Conservation (phyloP, 345 rosid genomes). For the Salix arbutifolia region DNA sequence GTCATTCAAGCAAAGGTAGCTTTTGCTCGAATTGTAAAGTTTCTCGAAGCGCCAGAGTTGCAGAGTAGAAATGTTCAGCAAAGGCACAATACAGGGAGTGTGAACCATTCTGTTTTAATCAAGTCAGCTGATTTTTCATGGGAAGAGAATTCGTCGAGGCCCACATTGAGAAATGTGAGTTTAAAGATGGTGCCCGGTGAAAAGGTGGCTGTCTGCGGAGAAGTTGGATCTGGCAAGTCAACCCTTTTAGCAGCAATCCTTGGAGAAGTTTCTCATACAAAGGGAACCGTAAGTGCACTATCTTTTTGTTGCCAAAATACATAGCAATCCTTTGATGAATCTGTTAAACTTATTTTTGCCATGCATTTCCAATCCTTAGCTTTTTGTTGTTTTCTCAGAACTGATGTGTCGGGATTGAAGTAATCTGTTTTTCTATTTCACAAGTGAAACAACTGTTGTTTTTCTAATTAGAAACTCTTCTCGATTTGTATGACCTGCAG, state of each 20-base stretch:
- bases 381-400: not conserved
- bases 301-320: not conserved
- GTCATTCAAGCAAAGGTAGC: conserved; percentile 90
- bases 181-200: conserved; percentile 56
- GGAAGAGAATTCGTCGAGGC: conserved; percentile 56
- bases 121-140: conserved; percentile 72
- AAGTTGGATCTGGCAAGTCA: conserved; percentile 97
- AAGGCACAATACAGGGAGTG: conserved; percentile 23
- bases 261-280: conserved; percentile 67
- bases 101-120: conserved; percentile 36
- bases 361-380: not conserved
- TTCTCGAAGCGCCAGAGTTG: conserved; percentile 90
- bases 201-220: conserved; percentile 90
- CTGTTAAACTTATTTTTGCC: not conserved
- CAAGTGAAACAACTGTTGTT: not conserved
- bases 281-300: conserved; percentile 58
- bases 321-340: not conserved
- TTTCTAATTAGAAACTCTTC: not conserved
- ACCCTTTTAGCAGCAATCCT: conserved; percentile 88
- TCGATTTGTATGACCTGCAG: conserved; percentile 31
- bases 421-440: not conserved
- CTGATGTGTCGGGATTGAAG: not conserved
- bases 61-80: conserved; percentile 44
- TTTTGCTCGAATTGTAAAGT: conserved; percentile 63
- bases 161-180: conserved; percentile 57